A percentile compares a stretch with the other conserved stretches of the same genome.
Evolutionary conservation across 495 filamentous ascomycete genomes (phyloP).

Genomic region (Hyaloscypha variabilis): DNA sequence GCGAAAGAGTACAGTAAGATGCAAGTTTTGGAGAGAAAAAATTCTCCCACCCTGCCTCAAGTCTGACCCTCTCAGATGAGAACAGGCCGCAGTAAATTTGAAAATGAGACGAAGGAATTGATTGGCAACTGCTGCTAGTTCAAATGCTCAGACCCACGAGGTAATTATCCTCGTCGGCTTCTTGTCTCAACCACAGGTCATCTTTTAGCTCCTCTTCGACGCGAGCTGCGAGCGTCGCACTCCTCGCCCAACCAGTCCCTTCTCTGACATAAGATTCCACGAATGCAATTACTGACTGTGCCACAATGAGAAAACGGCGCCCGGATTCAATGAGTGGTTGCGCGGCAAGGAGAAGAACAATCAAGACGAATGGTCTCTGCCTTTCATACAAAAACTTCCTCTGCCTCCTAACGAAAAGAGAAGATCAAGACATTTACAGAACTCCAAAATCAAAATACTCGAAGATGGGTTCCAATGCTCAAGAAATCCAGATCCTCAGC

Average conservation of each 20-base stretch:
- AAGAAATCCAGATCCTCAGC: constrained; percentile 3
- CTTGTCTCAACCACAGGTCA: not conserved
- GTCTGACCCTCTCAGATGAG: too few species aligned
- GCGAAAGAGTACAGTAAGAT: not conserved
- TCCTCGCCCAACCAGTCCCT: not conserved
- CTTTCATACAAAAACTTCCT: too few species aligned
- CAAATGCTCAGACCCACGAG: too few species aligned
- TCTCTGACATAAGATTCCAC: not conserved
- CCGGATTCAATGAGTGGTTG: too few species aligned
- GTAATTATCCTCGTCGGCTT: too few species aligned
- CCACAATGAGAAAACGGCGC: too few species aligned
- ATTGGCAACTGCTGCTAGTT: not conserved
- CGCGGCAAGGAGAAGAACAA: not conserved
- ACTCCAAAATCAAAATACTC: not conserved
- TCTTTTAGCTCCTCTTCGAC: not conserved
- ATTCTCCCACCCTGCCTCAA: not conserved
- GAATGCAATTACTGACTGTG: not conserved
- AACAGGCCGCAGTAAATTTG: too few species aligned
- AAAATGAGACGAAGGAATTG: not conserved
- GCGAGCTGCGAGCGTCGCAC: not conserved
- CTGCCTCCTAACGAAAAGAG: too few species aligned
- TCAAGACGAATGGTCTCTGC: not conserved
- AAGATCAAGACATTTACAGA: too few species aligned
- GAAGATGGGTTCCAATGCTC: constrained; percentile 15
- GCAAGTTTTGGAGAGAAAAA: not conserved